Evolutionary conservation across 495 filamentous ascomycete genomes (phyloP), one percentile per base, ranked within the genome.

Genomic region (Lasiosphaeris hirsuta): DNA sequence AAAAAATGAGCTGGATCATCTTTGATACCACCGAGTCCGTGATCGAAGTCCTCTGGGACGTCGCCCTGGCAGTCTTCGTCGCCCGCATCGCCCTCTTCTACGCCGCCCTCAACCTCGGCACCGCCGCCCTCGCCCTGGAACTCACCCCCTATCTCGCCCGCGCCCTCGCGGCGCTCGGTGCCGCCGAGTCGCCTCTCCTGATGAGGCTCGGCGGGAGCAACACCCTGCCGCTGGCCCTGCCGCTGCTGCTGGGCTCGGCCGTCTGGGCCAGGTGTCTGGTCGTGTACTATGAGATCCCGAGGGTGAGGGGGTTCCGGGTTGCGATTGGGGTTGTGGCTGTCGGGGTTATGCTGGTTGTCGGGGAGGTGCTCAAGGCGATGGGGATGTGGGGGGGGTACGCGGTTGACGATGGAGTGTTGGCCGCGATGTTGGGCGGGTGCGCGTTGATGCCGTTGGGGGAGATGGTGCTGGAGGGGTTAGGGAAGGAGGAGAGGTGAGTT

Each of bases 11-110:
- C 13, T 55, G 30, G 42, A 46, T 63, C 38, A 56, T 62, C 36
- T 69, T 72, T 36, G 57, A 66, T 43, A 59, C 67, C 0, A 63
- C 65, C 14, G 65, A 69, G 38, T 63, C 65, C 7, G 56, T 68
- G 33, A 62, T 72, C 42, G 65, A 70, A 42, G 18, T 72, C 54
- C 67, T 72, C 52, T 72, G 67, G 67, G 69, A 72, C 63, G 46
- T 72, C 34, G 63, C 63, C 55, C 65, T 72, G 10, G 65, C 67
- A 37, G 59, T 68, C 57, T 70, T 64, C 56, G 50, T 66, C 58
- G 43, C 66, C 34, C 60, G 65, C 41, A 53, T 70, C 56, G 62
- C 56, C 41, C 44, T 65, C 23, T 33, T 64, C 57, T 70, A 71
- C 54, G 56, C 58, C 33, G 18, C 55, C 5, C 60, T 66, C 15